phyloP scores from a whole-genome alignment of 257 asterid genomes.

The Echites panduratus region DNA sequence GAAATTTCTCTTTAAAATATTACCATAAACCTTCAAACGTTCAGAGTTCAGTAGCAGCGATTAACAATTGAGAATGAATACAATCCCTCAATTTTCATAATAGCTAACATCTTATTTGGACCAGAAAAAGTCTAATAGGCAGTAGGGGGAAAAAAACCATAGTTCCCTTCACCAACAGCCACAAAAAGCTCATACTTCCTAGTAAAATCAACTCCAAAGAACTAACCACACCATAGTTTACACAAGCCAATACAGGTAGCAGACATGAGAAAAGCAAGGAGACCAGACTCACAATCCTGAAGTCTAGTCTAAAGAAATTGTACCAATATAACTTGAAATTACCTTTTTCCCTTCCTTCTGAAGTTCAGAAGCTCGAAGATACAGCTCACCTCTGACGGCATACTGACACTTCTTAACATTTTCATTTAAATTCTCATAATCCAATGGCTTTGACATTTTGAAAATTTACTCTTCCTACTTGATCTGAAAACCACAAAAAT shows the following conservation, averaged over 20 bases:
- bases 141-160: not conserved
- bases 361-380: constrained; percentile 99
- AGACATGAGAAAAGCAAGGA: not conserved
- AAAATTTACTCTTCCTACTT: constrained; percentile 10
- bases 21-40: not conserved
- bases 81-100: not conserved
- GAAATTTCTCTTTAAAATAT: not conserved
- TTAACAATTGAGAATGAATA: not conserved
- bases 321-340: not conserved
- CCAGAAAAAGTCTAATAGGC: no score
- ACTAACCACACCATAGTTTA: not conserved
- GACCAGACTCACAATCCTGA: not conserved
- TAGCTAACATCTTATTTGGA: not conserved
- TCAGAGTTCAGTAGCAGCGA: not conserved
- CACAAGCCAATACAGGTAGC: not conserved
- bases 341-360: constrained; percentile 99
- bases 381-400: constrained; percentile 98
- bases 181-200: not conserved
- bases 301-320: not conserved
- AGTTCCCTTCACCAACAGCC: not conserved
- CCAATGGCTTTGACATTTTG: constrained; percentile 66
- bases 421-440: constrained; percentile 88
- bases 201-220: not conserved
- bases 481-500: constrained; percentile 15
- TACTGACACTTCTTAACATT: constrained; percentile 95